Evolutionary conservation across 1,284 basidiomycete species (phyloP), one percentile per base, ranked within the genome.

Genomic region (Ceratobasidium sp.): DNA sequence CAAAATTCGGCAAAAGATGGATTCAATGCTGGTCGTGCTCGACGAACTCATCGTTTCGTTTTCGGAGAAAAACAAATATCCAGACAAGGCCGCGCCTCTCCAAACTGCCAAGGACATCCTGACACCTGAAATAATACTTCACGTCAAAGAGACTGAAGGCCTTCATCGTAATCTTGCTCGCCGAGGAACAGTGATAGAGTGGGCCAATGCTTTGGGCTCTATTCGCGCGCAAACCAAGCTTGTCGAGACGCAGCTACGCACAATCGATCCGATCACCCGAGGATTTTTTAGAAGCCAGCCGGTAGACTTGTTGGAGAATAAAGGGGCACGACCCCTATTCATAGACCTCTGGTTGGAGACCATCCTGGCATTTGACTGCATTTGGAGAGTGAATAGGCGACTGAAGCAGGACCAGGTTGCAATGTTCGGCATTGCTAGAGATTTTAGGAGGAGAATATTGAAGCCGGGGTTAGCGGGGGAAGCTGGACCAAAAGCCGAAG

Each of bases 321-420:
- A 65, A 36, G 34, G 30, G 16, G 41, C 5, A 12, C 34, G 26
- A 30, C 30, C 18, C n/a, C 5, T 32, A n/a, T 45, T 69, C 32
- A 1, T 57, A 16, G 50, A 55, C 16, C 10, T 53, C 9, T 57
- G 34, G 41, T 23, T 45, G 21, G 39, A 69, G 30, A 28, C 46
- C 30, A 28, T 32, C 23, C 9, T 69, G 6, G 53, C 41, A 26
- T 69, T 43, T 58, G 65, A 69, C 28, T 30, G 18, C 16, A 16
- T 48, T 16, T 69, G 65, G 65, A 41, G 65, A 18, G 16, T 46
- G 10, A 26, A n/a, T 16, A 69, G 53, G n/a, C 30, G 65, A 39
- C n/a, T 69, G 39, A 46, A 45, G 50, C 26, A 69, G 14, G 65
- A 69, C 30, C 32, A n/a, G 26, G 52, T 14, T 16, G 53, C 30